Evolutionary conservation across 495 filamentous ascomycete species (phyloP).

Genomic region (Lasiosphaeria ovina): DNA sequence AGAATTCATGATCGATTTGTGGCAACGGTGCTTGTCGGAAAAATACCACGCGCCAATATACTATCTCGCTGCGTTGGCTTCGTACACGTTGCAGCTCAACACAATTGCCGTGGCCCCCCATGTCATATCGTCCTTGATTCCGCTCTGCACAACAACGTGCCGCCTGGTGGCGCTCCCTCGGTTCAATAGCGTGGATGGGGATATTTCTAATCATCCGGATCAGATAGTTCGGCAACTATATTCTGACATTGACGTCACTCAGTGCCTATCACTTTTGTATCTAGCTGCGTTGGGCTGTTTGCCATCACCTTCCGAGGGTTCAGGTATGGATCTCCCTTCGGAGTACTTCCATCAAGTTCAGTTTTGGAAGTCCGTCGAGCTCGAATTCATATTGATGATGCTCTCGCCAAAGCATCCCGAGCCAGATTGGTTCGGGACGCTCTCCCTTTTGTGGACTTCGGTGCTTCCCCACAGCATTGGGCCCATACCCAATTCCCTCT

Average conservation of each 20-base stretch:
- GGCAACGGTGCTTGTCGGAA: slow-evolving; percentile 44
- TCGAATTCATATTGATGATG: slow-evolving; percentile 46
- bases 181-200: slow-evolving; percentile 25
- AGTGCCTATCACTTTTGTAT: slow-evolving; percentile 42
- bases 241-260: slow-evolving; percentile 36
- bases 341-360: slow-evolving; percentile 26
- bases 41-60: slow-evolving; percentile 43
- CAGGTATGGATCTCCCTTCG: slow-evolving; percentile 9
- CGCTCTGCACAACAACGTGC: slow-evolving; percentile 39
- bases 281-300: slow-evolving; percentile 41
- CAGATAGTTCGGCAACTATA: slow-evolving; percentile 20
- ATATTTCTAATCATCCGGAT: slow-evolving; percentile 28
- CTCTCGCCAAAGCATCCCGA: slow-evolving; percentile 45
- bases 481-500: slow-evolving; percentile 35
- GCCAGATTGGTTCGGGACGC: slow-evolving; percentile 39
- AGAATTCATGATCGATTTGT: slow-evolving; percentile 42
- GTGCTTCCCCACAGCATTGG: slow-evolving; percentile 43
- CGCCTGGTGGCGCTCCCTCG: slow-evolving; percentile 30
- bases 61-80: slow-evolving; percentile 39
- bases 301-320: slow-evolving; percentile 12
- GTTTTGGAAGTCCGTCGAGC: slow-evolving; percentile 47
- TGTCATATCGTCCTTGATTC: slow-evolving; percentile 41
- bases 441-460: slow-evolving; percentile 42
- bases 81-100: slow-evolving; percentile 41
- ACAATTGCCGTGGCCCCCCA: slow-evolving; percentile 39